Base-by-base conservation (phyloP, 2,329 filamentous ascomycete genomes). In the Xylariales sp. region DNA sequence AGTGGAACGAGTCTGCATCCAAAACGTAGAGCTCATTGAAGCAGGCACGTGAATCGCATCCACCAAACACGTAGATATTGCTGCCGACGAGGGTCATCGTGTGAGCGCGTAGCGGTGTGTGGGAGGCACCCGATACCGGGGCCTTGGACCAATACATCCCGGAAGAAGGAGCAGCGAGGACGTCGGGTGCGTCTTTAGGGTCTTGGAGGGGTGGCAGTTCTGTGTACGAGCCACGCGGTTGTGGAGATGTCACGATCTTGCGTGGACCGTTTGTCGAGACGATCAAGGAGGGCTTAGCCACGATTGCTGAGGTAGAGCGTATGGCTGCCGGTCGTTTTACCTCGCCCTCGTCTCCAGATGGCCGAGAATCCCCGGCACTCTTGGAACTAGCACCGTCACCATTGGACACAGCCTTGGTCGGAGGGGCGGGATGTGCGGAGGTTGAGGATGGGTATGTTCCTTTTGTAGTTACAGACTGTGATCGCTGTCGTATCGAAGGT, bases 111-210 rank as follows among this genome's bases (percentile, higher is more conserved):
- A 85, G 61, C 17, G 76, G 71, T 13, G 76, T 74, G 52, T 81
- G 78, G 27, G 77, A 64, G 18, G 70, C 65, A 18, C 81, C 81
- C 3, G 80, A 83, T n/a, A 76, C 69, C 6, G 74, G 76, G 8
- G 81, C 80, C 24, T 69, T 72, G 37, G 78, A 83, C 80, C 81
- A 85, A 63, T 85, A 85, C 81, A 85, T 85, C 50, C 81, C 81
- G 33, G 78, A 81, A 14, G 81, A 75, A 18, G 81, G 81, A 13
- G 81, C 79, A 4, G 73, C 66, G 8, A 72, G 67, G 14, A 85
- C 78, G 41, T 83, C 74, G 5, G 77, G 72, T 2, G 75, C 75
- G 18, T 70, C 72, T 31, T 63, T 64, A 10, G 74, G 68, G 48
- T 78, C 70, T 24, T 71, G 72, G 5, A 82, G 64, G n/a, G 74